phyloP scores from a whole-genome alignment of 2,329 filamentous ascomycete species.

The Claviceps paspali region DNA sequence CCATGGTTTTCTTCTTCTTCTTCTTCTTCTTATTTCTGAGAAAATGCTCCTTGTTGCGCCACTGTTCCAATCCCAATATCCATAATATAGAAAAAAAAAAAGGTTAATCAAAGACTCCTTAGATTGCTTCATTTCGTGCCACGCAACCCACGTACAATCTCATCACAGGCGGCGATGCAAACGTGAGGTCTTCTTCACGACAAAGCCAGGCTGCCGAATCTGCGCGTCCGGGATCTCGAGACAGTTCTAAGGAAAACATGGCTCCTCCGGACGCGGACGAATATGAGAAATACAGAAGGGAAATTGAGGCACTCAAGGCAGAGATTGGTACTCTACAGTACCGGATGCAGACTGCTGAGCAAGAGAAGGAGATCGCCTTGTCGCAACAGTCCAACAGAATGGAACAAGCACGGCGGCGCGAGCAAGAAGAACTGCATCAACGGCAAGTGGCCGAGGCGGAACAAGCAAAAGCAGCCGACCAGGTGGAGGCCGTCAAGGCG shows the following conservation, averaged over 20 bases:
- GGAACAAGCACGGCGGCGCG: constrained; percentile 61
- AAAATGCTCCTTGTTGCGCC: no score
- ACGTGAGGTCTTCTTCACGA: constrained; percentile 22
- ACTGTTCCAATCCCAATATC: no score
- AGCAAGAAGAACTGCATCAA: constrained; percentile 71
- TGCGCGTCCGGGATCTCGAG: constrained; percentile 32
- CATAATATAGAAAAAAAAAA: no score
- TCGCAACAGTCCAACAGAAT: constrained; percentile 73
- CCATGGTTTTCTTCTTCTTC: no score
- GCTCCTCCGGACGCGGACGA: constrained; percentile 42
- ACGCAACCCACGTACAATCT: constrained; percentile 45
- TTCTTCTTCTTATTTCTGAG: no score
- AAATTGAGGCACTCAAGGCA: constrained; percentile 68
- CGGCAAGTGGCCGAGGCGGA: constrained; percentile 44
- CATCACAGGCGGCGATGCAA: constrained; percentile 35
- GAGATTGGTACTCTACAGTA: constrained; percentile 81
- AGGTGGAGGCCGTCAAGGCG: constrained; percentile 32
- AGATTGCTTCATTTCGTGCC: constrained; percentile 33
- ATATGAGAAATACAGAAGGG: constrained; percentile 40
- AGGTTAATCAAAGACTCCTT: background rate
- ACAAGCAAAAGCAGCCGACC: constrained; percentile 31
- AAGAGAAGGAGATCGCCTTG: constrained; percentile 68
- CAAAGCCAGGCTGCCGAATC: constrained; percentile 26
- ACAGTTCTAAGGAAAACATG: constrained; percentile 45
- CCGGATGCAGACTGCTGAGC: constrained; percentile 71